Conservation (phyloP, 805 yeast genomes). For the Sugiyamaella marilandica region DNA sequence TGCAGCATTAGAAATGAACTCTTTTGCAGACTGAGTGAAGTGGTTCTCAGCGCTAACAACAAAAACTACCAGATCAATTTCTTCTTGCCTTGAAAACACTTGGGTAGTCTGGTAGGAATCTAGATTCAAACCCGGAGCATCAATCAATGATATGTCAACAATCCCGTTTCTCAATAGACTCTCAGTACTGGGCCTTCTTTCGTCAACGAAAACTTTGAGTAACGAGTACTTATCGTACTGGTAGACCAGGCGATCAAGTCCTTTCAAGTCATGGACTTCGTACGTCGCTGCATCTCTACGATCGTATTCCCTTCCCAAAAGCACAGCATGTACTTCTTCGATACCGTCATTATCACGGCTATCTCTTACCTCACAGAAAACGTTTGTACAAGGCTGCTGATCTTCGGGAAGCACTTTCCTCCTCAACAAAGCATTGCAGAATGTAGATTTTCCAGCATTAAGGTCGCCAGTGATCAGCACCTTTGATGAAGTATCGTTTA, state of each 20-base stretch:
- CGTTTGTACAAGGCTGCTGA: conserved; percentile 96
- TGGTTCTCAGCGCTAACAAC: conserved; percentile 96
- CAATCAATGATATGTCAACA: conserved; percentile 86
- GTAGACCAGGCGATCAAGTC: conserved; percentile 65
- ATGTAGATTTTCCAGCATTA: conserved; percentile 93
- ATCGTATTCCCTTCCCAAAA: conserved; percentile 42
- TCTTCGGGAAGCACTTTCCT: conserved; percentile 84
- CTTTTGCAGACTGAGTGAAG: conserved; percentile 89
- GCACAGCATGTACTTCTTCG: conserved; percentile 93
- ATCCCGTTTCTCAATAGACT: conserved; percentile 83
- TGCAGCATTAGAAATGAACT: conserved; percentile 85
- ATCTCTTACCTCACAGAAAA: conserved; percentile 91
- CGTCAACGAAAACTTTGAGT: conserved; percentile 77
- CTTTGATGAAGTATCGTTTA: conserved; percentile 87
- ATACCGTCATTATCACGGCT: conserved; percentile 65
- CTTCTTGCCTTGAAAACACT: conserved; percentile 93
- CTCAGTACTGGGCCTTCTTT: conserved; percentile 57
- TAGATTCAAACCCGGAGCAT: conserved; percentile 94
- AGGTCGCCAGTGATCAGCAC: conserved; percentile 96
- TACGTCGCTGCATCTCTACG: conserved; percentile 61
- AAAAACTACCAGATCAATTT: conserved; percentile 91
- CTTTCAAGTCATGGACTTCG: conserved; percentile 47
- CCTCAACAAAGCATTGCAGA: conserved; percentile 83
- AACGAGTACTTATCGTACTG: conserved; percentile 66
- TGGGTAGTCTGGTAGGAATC: conserved; percentile 93